Evolutionary conservation across 345 rosid genomes (phyloP).

Genomic region (Barbarea vulgaris): DNA sequence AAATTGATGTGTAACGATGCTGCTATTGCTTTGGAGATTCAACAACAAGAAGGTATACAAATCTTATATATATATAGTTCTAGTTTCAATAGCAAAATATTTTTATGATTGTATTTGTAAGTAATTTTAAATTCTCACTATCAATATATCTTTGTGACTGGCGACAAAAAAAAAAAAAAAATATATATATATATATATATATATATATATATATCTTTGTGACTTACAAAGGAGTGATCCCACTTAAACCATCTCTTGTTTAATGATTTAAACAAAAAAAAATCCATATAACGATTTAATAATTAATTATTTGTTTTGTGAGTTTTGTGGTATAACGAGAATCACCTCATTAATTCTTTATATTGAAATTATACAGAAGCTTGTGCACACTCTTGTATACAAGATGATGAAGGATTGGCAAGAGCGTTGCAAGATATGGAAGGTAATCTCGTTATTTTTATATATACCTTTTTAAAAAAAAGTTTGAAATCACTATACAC

Average conservation of each 20-base stretch:
- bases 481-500: neutral
- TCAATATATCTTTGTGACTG: too few relatives aligned
- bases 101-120: neutral
- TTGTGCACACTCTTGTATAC: neutral
- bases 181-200: too few relatives aligned
- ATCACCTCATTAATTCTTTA: neutral
- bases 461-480: too few relatives aligned
- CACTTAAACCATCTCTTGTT: neutral
- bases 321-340: neutral
- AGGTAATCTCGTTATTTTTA: neutral
- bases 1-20: neutral
- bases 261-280: neutral
- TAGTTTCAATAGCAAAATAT: neutral
- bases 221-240: neutral
- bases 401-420: constrained; percentile 25
- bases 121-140: neutral
- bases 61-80: neutral
- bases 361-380: neutral
- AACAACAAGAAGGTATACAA: constrained; percentile 32
- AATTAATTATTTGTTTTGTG: neutral
- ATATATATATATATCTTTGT: neutral
- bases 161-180: too few relatives aligned
- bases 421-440: constrained; percentile 21
- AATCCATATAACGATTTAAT: neutral
- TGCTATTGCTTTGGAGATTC: constrained; percentile 28